These are phyloP conservation scores for Botrytis fragariae DNA, from an alignment of 2,329 filamentous ascomycete species.

Conservation along the genomic window DNA sequence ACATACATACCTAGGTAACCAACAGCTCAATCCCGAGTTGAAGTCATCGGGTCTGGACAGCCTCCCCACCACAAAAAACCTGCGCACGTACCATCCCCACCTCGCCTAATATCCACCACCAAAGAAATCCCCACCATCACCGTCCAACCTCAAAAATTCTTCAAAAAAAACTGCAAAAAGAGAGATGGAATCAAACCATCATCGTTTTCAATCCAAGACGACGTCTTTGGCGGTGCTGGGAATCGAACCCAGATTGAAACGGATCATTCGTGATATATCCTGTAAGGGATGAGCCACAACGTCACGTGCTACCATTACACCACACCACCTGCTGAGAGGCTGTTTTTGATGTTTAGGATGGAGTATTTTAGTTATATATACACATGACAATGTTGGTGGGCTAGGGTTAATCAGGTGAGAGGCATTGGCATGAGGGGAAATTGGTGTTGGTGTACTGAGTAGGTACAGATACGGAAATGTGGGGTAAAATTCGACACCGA, in stretches of 20 bases:
- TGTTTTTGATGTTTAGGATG: rapidly evolving
- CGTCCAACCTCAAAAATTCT: neutral
- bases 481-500: neutral
- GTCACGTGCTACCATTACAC: constrained; percentile 39
- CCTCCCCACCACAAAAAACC: neutral
- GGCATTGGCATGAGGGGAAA: neutral
- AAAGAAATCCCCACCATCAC: neutral
- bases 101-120: neutral
- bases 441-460: neutral
- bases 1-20: too few species aligned
- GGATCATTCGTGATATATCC: constrained; percentile 29
- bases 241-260: constrained; percentile 40
- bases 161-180: neutral
- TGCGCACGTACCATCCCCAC: neutral
- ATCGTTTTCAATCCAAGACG: constrained; percentile 31
- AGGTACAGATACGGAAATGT: neutral
- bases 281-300: constrained; percentile 33
- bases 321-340: constrained; percentile 21
- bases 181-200: constrained; percentile 24
- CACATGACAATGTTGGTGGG: rapidly evolving
- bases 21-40: too few species aligned
- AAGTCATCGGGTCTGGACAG: too few species aligned
- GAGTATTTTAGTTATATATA: rapidly evolving
- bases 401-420: neutral
- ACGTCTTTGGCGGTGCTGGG: constrained; percentile 37